Conservation (phyloP, 495 filamentous ascomycete species). For the Filosporella fistucella region DNA sequence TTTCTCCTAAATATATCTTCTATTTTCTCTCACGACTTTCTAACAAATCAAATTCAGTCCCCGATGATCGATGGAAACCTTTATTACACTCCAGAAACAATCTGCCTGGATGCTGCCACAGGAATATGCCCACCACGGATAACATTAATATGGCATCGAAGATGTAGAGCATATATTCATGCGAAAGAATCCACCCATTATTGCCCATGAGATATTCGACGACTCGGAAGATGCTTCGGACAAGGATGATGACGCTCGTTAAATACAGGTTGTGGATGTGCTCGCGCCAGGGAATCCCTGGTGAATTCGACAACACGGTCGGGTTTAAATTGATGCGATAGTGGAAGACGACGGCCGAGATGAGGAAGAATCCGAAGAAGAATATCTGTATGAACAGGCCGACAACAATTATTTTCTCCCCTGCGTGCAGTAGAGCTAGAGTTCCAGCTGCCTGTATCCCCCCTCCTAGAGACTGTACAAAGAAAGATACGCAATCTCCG, state of each 20-base stretch:
- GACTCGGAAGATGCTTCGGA: conserved; percentile 52
- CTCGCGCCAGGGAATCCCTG: conserved; percentile 14
- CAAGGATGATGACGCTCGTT: conserved; percentile 47
- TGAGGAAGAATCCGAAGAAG: conserved; percentile 46
- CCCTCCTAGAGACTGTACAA: conserved; percentile 31
- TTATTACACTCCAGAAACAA: conserved; percentile 32
- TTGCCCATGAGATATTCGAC: conserved; percentile 54
- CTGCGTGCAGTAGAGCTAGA: conserved; percentile 23
- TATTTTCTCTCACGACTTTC: conserved; percentile 20
- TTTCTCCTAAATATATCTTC: too few relatives aligned
- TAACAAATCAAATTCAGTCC: conserved; percentile 2
- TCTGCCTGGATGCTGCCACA: conserved; percentile 44
- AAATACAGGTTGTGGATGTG: conserved; percentile 38
- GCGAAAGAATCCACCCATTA: conserved; percentile 27
- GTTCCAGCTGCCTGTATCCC: conserved; percentile 32
- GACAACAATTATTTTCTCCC: conserved; percentile 37
- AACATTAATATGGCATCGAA: conserved; percentile 51
- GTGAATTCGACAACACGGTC: conserved; percentile 4
- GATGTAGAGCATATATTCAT: conserved; percentile 23
- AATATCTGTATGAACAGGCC: conserved; percentile 42
- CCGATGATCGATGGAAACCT: background rate
- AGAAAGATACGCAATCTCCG: conserved; percentile 40
- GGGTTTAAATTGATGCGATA: conserved; percentile 19
- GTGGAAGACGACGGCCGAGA: conserved; percentile 38
- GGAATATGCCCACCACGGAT: conserved; percentile 38